These are phyloP conservation scores for Discostella stelligera DNA, from an alignment of 352 stramenopile genomes.

Conservation along the genomic window DNA sequence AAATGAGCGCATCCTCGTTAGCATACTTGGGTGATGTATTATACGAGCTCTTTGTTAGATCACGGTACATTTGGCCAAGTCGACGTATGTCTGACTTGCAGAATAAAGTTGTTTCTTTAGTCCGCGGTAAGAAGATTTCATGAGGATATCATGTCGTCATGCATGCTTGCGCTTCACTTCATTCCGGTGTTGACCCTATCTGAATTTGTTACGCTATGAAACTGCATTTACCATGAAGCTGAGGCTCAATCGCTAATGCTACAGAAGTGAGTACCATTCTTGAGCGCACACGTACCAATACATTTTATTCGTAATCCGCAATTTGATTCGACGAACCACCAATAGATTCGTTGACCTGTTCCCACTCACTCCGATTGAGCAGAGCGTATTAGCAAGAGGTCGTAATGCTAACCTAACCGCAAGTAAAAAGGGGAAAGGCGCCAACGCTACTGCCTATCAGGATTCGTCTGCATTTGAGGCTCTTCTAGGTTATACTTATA, in stretches of 20 bases:
- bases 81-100: slow-evolving; percentile 74
- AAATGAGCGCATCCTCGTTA: slow-evolving; percentile 75
- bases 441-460: slow-evolving; percentile 63
- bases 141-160: background rate
- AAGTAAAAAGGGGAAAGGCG: slow-evolving; percentile 49
- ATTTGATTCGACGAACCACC: slow-evolving; percentile 4
- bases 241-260: slow-evolving; percentile 54
- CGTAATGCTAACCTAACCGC: slow-evolving; percentile 67
- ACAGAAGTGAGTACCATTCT: slow-evolving; percentile 33
- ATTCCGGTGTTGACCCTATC: slow-evolving; percentile 15
- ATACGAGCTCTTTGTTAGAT: slow-evolving; percentile 79
- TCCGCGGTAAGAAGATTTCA: slow-evolving; percentile 64
- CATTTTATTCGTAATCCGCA: background rate
- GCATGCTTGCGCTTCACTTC: background rate
- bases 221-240: slow-evolving; percentile 20
- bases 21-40: slow-evolving; percentile 78
- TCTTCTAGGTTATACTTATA: slow-evolving; percentile 77
- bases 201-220: too few species aligned
- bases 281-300: background rate
- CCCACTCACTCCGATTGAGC: slow-evolving; percentile 59
- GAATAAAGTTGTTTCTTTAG: slow-evolving; percentile 62
- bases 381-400: slow-evolving; percentile 63
- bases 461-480: slow-evolving; percentile 80
- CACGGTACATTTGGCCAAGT: slow-evolving; percentile 71
- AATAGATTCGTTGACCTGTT: slow-evolving; percentile 55